Percentiles rank a stretch among this genome's conserved stretches.
Conservation (phyloP, 2,329 filamentous ascomycete species). For the Claviceps sp. region DNA sequence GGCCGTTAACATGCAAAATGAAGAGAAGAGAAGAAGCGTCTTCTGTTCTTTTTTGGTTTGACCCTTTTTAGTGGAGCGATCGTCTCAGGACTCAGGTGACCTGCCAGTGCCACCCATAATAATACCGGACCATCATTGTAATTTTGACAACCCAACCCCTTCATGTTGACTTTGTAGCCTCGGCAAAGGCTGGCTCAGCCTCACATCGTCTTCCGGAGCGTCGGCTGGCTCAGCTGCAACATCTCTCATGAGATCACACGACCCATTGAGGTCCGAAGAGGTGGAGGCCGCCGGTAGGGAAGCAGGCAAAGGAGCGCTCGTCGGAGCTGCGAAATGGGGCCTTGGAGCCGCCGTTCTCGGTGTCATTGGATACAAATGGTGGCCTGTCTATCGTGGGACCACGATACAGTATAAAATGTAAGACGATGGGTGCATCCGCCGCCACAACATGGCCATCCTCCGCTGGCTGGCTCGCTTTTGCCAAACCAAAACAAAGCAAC, state of each 20-base stretch:
- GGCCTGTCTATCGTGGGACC: constrained; percentile 57
- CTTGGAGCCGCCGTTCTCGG: constrained; percentile 48
- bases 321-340: constrained; percentile 62
- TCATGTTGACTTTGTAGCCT: background rate
- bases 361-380: constrained; percentile 47
- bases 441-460: background rate
- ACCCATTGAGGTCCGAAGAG: constrained; percentile 50
- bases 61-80: too few species aligned
- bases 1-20: too few species aligned
- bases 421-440: constrained; percentile 15
- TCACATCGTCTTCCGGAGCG: background rate
- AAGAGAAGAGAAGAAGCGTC: too few species aligned
- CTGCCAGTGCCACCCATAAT: too few species aligned
- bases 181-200: background rate
- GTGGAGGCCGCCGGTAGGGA: constrained; percentile 59
- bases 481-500: background rate
- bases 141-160: too few species aligned
- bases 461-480: background rate
- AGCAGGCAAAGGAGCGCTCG: constrained; percentile 50
- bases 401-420: constrained; percentile 71
- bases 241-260: constrained; percentile 34
- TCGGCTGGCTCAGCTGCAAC: background rate
- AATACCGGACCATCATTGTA: too few species aligned
- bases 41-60: too few species aligned
- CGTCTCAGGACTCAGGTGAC: too few species aligned